Base-by-base conservation (phyloP, 2,329 filamentous ascomycete genomes). In the Cladophialophora psammophila region DNA sequence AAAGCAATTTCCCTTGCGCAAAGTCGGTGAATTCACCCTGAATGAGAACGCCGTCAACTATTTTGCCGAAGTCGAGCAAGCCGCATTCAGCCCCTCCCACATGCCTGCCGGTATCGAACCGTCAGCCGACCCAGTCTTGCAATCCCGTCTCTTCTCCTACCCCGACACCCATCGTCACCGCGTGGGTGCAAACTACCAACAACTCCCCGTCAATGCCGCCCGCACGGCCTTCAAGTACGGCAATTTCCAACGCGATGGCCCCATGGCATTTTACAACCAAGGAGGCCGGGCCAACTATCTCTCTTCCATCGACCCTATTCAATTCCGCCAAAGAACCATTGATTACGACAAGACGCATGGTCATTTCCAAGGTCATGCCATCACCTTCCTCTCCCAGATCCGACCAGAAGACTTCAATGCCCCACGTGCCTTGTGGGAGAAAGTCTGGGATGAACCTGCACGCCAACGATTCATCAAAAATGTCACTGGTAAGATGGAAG, bases 231-330 rank as follows among this genome's bases (percentile, higher is more conserved):
- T 77, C 81, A 74, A 79, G 81, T 81, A 81, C 79, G 83, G 86
- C 83, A 83, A 90, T 70, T 91, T 88, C 82, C 90, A 92, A 77
- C 87, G 91, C 68, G 90, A 93, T 74, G 91, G 91, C 15, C 75
- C 77, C 66, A 93, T 92, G 89, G 86, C 88, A 1, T 87, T 88
- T 73, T 83, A 85, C 65, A 90, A 92, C 78, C 86, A 88, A 72
- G 86, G 87, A 60, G 80, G 83, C 2, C 84, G 87, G 68, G 84
- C 86, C 13, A 83, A 84, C 72, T 88, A 88, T 75, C 81, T 85
- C 12, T 83, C 81, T 38, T 85, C 83, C 9, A 84, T 85, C 59
- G 76, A 84, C 73, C 84, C 84, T 0, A 82, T 85, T 54, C 74
- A 74, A n/a, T 84, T 85, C 78, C 78, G 77, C 52, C 68, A 82